Base-by-base conservation (phyloP, 371 early-diverging fungal genomes). In the Catenaria anguillulae region DNA sequence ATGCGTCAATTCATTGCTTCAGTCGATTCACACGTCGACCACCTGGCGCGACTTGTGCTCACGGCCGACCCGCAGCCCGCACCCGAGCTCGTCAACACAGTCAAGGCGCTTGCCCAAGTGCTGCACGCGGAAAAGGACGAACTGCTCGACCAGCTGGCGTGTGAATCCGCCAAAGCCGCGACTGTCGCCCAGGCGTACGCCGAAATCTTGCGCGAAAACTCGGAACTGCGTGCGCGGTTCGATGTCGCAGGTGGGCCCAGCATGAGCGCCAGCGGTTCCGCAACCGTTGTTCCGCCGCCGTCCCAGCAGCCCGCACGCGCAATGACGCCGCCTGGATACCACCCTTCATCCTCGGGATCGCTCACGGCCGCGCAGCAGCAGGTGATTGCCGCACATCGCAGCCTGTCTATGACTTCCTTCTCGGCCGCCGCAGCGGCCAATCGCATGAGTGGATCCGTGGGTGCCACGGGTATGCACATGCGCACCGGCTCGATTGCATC, bases 401-500 rank as follows among this genome's bases (percentile, higher is more conserved):
- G n/a, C n/a, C n/a, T n/a, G n/a, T n/a, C n/a, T n/a, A n/a, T n/a
- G n/a, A n/a, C n/a, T n/a, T n/a, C n/a, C n/a, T n/a, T n/a, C n/a
- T n/a, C n/a, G n/a, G n/a, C n/a, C n/a, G n/a, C n/a, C n/a, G n/a
- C n/a, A n/a, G n/a, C n/a, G n/a, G n/a, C n/a, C n/a, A n/a, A n/a
- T n/a, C n/a, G n/a, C n/a, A n/a, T n/a, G n/a, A n/a, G n/a, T n/a
- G n/a, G n/a, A n/a, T n/a, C n/a, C n/a, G n/a, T n/a, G n/a, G n/a
- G n/a, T n/a, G n/a, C n/a, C n/a, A n/a, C n/a, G n/a, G n/a, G n/a
- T n/a, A n/a, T 13, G 29, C 58, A 58, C 36, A 13, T 13, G 31
- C 58, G 58, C 40, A 21, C 58, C 2, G 31, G 31, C 8, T 58
- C 58, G 36, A 36, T 58, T 21, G 43, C 58, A 26, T 40, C 40